Evolutionary conservation across 768 basidiomycete genomes (phyloP).

Genomic region (Sporobolomyces roseus): DNA sequence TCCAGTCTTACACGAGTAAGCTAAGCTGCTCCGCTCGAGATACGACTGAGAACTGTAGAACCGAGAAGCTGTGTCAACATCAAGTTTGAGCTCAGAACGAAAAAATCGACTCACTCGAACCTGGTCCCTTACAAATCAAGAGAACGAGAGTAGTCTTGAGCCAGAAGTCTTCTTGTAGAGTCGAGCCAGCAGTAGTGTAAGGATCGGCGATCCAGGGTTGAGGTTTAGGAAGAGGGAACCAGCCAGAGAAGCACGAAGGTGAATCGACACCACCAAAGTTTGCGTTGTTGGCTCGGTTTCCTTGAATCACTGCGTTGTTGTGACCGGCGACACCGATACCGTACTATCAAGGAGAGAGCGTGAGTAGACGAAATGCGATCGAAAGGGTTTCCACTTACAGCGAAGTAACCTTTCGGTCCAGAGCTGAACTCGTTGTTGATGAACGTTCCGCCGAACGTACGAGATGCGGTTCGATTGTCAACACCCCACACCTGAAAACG

Average conservation of each 20-base stretch:
- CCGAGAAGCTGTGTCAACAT: too few species aligned
- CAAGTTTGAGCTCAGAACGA: neutral
- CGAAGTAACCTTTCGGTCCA: constrained; percentile 4
- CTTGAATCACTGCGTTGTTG: neutral
- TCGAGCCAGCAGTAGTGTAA: constrained; percentile 1
- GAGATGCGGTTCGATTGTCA: constrained; percentile 19
- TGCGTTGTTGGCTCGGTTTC: neutral
- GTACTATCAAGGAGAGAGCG: neutral
- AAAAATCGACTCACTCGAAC: neutral
- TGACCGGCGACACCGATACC: constrained; percentile 16
- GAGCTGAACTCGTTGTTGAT: constrained; percentile 10
- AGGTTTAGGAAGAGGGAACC: constrained; percentile 43
- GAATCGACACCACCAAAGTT: constrained; percentile 21
- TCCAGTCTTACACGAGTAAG: too few species aligned
- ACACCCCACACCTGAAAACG: constrained; percentile 9
- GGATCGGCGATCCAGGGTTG: constrained; percentile 23
- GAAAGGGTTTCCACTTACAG: neutral
- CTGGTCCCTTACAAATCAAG: constrained; percentile 6
- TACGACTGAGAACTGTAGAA: too few species aligned
- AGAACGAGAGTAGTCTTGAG: constrained; percentile 11
- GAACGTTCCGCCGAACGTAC: constrained; percentile 3
- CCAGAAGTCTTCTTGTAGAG: constrained; percentile 6
- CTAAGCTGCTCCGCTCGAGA: too few species aligned
- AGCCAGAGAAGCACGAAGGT: constrained; percentile 9
- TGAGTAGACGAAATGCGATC: neutral